These are phyloP conservation scores for Trypanosoma congolense DNA, from an alignment of 208 protist species.

Conservation along the genomic window DNA sequence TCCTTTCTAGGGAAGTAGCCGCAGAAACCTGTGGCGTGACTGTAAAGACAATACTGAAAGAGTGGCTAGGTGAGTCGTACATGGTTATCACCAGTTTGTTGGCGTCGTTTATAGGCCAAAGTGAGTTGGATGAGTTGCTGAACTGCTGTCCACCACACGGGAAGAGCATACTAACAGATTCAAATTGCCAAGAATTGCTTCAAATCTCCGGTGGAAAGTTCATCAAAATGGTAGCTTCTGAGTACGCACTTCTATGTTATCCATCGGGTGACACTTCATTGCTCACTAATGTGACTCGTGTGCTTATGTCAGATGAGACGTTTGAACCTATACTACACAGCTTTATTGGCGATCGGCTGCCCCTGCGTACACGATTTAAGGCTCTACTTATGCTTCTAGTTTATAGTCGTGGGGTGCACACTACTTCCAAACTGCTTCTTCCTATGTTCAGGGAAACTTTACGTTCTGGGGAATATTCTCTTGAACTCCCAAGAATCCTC, in stretches of 20 bases:
- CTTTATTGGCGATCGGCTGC: background rate
- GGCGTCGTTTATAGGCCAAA: too few species aligned
- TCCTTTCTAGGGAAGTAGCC: too few species aligned
- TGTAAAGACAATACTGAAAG: too few species aligned
- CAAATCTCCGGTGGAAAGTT: slow-evolving; percentile 28
- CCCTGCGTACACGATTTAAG: slow-evolving; percentile 4
- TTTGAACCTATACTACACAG: slow-evolving; percentile 16
- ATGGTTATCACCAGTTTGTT: too few species aligned
- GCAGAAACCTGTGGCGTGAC: too few species aligned
- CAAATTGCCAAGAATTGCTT: background rate
- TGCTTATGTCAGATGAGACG: slow-evolving; percentile 24
- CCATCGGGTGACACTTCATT: slow-evolving; percentile 20
- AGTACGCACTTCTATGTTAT: slow-evolving; percentile 32
- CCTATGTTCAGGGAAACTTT: slow-evolving; percentile 17
- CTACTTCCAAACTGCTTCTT: slow-evolving; percentile 19
- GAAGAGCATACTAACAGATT: too few species aligned
- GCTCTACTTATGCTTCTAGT: slow-evolving; percentile 27
- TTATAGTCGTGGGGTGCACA: slow-evolving; percentile 17
- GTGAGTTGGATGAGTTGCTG: too few species aligned
- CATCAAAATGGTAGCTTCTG: slow-evolving; percentile 36
- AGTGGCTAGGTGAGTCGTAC: too few species aligned
- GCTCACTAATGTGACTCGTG: slow-evolving; percentile 27
- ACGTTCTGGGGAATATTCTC: background rate
- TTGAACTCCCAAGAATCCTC: slow-evolving; percentile 4
- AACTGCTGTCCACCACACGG: too few species aligned